Conservation (phyloP, 1,139 yeast species). For the Starmera stellimalicola region DNA sequence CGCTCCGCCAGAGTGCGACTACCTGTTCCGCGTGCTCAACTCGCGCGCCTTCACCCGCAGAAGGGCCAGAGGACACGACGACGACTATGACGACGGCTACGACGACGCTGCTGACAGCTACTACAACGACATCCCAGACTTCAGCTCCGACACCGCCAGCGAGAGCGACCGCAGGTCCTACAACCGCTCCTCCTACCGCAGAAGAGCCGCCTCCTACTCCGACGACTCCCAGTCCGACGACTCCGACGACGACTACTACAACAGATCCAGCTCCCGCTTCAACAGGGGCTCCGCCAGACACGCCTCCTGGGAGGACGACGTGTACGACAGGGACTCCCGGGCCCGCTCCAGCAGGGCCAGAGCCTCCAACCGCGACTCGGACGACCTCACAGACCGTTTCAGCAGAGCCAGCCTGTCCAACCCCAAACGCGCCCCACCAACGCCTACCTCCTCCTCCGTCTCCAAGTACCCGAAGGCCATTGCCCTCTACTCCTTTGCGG, state of each 20-base stretch:
- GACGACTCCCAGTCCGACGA: constrained; percentile 9
- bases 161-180: constrained; percentile 22
- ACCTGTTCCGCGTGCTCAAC: constrained; percentile 78
- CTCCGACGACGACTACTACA: constrained; percentile 21
- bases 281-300: constrained; percentile 21
- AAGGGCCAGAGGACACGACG: constrained; percentile 28
- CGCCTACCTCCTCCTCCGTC: constrained; percentile 28
- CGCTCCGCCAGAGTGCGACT: constrained; percentile 89
- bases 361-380: constrained; percentile 17
- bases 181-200: constrained; percentile 3
- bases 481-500: constrained; percentile 81
- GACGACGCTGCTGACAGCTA: constrained; percentile 34
- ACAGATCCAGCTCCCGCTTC: constrained; percentile 22
- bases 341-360: constrained; percentile 7
- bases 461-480: constrained; percentile 67
- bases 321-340: constrained; percentile 44
- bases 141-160: constrained; percentile 37
- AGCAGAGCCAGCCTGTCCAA: constrained; percentile 25
- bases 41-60: constrained; percentile 72
- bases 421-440: constrained; percentile 28
- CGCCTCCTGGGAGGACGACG: constrained; percentile 77
- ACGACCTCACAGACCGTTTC: constrained; percentile 27
- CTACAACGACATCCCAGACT: constrained; percentile 68
- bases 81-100: constrained; percentile 33
- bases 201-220: constrained; percentile 3